Evolutionary conservation across 768 basidiomycete species (phyloP).

Genomic region (Suillus ampliporus): DNA sequence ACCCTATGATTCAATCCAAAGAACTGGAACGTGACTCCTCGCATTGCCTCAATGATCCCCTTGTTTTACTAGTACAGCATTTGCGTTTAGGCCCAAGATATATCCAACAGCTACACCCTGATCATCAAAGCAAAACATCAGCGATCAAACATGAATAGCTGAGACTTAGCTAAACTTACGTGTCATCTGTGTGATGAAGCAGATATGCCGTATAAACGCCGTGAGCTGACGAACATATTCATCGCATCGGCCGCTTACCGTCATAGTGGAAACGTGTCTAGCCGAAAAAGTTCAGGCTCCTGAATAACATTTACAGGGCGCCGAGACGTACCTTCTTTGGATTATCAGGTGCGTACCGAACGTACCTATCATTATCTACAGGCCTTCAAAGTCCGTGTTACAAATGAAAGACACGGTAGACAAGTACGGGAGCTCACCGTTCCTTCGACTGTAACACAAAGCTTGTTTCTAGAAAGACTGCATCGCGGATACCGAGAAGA

Average conservation of each 20-base stretch:
- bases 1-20: background rate
- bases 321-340: conserved; percentile 75
- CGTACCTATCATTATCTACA: conserved; percentile 83
- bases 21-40: background rate
- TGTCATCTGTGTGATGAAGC: conserved; percentile 52
- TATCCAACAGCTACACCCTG: conserved; percentile 40
- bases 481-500: background rate
- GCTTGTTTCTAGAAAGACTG: conserved; percentile 2
- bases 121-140: conserved; percentile 11
- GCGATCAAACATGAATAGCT: background rate
- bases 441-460: conserved; percentile 54
- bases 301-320: background rate
- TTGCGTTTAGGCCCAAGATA: conserved; percentile 21
- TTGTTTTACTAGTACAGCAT: conserved; percentile 17
- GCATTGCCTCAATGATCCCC: background rate
- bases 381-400: conserved; percentile 53
- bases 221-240: conserved; percentile 21
- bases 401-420: conserved; percentile 7
- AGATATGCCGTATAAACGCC: conserved; percentile 11
- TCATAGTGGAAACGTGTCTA: conserved; percentile 86
- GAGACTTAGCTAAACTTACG: conserved; percentile 52
- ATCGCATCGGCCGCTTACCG: conserved; percentile 49
- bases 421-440: conserved; percentile 49
- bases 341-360: conserved; percentile 77
- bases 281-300: conserved; percentile 18